phyloP scores from a whole-genome alignment of 495 filamentous ascomycete species.

The Penicillium goetzii region DNA sequence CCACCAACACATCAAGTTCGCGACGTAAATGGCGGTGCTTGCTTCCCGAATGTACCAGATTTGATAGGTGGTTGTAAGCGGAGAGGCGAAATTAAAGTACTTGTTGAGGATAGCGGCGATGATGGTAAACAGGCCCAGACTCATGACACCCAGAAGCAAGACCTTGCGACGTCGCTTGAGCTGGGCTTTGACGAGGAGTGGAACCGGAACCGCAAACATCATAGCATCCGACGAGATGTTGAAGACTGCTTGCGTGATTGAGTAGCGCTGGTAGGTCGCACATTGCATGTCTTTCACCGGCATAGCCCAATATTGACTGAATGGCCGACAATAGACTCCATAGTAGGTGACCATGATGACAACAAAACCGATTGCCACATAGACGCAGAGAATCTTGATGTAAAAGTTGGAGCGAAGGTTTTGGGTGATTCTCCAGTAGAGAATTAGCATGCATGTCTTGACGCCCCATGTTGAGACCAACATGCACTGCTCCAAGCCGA shows the following conservation, averaged over 20 bases:
- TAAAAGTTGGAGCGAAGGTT: constrained; percentile 43
- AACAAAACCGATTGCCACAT: constrained; percentile 58
- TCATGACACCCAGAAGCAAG: constrained; percentile 53
- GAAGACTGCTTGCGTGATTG: constrained; percentile 68
- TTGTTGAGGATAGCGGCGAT: constrained; percentile 65
- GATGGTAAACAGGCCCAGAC: constrained; percentile 66
- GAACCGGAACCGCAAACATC: constrained; percentile 64
- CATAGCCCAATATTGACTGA: constrained; percentile 63
- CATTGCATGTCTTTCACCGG: constrained; percentile 43
- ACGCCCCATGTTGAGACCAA: constrained; percentile 53
- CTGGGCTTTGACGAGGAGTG: constrained; percentile 58
- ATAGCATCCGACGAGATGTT: constrained; percentile 67
- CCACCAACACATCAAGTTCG: constrained; percentile 68
- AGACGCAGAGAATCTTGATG: constrained; percentile 58
- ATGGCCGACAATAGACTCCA: constrained; percentile 65
- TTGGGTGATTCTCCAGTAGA: constrained; percentile 51
- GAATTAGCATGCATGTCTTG: constrained; percentile 56
- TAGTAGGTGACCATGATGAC: constrained; percentile 66
- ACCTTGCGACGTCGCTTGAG: constrained; percentile 56
- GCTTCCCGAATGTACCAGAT: constrained; percentile 71
- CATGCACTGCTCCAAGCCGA: constrained; percentile 57
- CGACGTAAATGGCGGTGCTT: constrained; percentile 63
- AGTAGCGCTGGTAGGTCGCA: constrained; percentile 52
- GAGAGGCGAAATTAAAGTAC: constrained; percentile 64
- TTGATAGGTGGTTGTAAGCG: constrained; percentile 51